These are phyloP conservation scores for Hericium alpestre DNA, from an alignment of 768 basidiomycete genomes.

Conservation along the genomic window DNA sequence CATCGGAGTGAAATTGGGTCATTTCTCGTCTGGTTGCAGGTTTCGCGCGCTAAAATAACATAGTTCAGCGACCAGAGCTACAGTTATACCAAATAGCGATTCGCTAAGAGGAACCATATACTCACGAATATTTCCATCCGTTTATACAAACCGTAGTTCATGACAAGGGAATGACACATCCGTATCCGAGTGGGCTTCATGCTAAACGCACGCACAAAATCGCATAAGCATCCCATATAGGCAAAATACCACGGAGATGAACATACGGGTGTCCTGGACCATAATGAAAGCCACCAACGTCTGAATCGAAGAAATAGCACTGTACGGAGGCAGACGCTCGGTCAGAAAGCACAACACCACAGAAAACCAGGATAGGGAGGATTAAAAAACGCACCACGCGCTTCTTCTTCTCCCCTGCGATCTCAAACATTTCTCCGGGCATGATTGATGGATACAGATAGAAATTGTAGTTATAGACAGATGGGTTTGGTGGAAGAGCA, in stretches of 20 bases:
- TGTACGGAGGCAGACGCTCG: conserved; percentile 20
- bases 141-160: conserved; percentile 99
- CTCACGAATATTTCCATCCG: conserved; percentile 99
- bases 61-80: background rate
- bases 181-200: conserved; percentile 98
- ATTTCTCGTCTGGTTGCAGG: conserved; percentile 99
- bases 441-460: conserved; percentile 8
- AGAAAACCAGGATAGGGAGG: background rate
- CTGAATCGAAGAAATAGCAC: conserved; percentile 99
- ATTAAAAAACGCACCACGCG: conserved; percentile 58
- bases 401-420: conserved; percentile 70
- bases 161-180: conserved; percentile 98
- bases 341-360: background rate
- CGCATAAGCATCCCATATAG: conserved; percentile 6
- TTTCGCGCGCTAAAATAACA: conserved; percentile 71
- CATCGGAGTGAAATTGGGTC: conserved; percentile 99
- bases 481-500: background rate
- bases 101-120: conserved; percentile 6
- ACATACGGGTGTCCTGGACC: conserved; percentile 90
- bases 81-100: background rate
- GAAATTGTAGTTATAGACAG: background rate
- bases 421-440: conserved; percentile 23
- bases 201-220: conserved; percentile 27
- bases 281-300: conserved; percentile 99
- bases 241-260: conserved; percentile 2